These are phyloP conservation scores for Phaeosphaeriaceae sp. DNA, from an alignment of 2,329 filamentous ascomycete species.

Conservation along the genomic window DNA sequence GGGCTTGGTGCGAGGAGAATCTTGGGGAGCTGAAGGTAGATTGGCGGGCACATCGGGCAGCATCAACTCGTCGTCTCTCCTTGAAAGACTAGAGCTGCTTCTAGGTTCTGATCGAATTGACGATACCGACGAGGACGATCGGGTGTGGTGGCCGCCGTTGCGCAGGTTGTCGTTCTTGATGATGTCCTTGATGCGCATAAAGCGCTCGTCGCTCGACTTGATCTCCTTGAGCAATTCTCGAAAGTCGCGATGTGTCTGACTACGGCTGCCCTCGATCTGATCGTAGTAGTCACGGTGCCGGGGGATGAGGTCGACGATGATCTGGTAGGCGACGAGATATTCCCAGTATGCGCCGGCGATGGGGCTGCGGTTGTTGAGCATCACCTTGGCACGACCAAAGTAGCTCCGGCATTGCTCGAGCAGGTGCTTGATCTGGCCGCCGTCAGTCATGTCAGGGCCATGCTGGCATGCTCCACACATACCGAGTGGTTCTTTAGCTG, in stretches of 20 bases:
- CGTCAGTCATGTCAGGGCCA: slow-evolving; percentile 17
- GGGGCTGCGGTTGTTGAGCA: slow-evolving; percentile 54
- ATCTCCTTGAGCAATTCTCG: slow-evolving; percentile 38
- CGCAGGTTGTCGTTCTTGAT: slow-evolving; percentile 62
- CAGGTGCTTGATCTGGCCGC: slow-evolving; percentile 49
- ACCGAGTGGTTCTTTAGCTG: slow-evolving; percentile 39
- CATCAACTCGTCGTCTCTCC: slow-evolving; percentile 45
- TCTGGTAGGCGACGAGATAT: slow-evolving; percentile 82
- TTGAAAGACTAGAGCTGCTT: slow-evolving; percentile 20
- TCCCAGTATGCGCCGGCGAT: slow-evolving; percentile 82
- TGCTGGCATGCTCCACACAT: slow-evolving; percentile 4
- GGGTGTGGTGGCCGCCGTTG: slow-evolving; percentile 60
- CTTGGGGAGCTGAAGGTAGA: slow-evolving; percentile 20
- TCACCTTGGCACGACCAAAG: slow-evolving; percentile 61
- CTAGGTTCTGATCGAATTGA: slow-evolving; percentile 20
- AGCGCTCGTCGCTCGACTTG: slow-evolving; percentile 51
- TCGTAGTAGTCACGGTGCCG: slow-evolving; percentile 75
- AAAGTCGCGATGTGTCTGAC: slow-evolving; percentile 59
- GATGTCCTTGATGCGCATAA: slow-evolving; percentile 58
- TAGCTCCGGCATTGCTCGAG: slow-evolving; percentile 52
- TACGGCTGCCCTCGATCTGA: slow-evolving; percentile 65
- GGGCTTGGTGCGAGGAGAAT: slow-evolving; percentile 42
- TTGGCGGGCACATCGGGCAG: slow-evolving; percentile 40
- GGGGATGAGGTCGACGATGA: slow-evolving; percentile 79
- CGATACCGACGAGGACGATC: slow-evolving; percentile 19